Evolutionary conservation across 345 rosid genomes (phyloP).

Genomic region (Reutealis trisperma): DNA sequence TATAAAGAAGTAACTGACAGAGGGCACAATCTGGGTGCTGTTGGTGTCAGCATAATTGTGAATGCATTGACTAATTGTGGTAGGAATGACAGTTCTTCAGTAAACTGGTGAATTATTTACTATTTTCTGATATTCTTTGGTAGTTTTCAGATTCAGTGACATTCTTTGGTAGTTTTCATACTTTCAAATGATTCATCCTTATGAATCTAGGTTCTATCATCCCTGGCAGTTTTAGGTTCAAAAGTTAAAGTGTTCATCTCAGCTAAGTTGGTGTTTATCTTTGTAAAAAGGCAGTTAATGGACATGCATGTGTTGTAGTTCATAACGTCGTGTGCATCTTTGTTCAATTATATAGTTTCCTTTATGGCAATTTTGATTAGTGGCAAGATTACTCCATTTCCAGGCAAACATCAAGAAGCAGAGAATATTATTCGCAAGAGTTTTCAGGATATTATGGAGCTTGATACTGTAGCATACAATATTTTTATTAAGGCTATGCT

Average conservation of each 20-base stretch:
- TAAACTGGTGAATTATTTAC: not conserved
- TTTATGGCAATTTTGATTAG: conserved; percentile 6
- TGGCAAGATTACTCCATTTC: conserved; percentile 18
- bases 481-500: conserved; percentile 87
- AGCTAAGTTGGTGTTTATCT: not conserved
- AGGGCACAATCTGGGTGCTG: conserved; percentile 50
- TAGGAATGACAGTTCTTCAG: conserved; percentile 28
- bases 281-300: conserved; percentile 1
- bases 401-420: conserved; percentile 77
- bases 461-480: conserved; percentile 80
- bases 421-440: conserved; percentile 47
- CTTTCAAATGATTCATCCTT: not conserved
- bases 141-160: not conserved
- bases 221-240: not conserved
- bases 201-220: conserved; percentile 4
- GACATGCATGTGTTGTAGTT: not conserved
- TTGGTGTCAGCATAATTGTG: conserved; percentile 66
- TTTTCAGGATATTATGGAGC: conserved; percentile 45
- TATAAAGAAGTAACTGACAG: conserved; percentile 49
- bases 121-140: not conserved
- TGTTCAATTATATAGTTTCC: not conserved
- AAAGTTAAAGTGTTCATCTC: not conserved
- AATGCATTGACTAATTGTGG: conserved; percentile 67
- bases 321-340: not conserved
- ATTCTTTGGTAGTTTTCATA: not conserved